Evolutionary conservation across 805 yeast species (phyloP), one percentile per base, ranked within the genome.

Genomic region (Metschnikowia gelsemii): DNA sequence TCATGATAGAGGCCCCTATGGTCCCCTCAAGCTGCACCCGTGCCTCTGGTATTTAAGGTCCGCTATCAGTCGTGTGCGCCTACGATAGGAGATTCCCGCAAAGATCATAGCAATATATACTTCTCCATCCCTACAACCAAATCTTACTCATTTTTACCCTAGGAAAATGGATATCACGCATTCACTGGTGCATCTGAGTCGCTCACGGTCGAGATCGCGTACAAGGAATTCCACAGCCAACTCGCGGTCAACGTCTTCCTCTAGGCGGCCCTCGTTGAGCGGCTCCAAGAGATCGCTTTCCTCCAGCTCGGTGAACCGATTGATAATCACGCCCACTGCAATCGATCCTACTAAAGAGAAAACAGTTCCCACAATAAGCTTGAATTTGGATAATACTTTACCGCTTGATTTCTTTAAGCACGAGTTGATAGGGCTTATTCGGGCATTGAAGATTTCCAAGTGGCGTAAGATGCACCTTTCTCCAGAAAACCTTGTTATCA

Each of bases 371-470:
- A 34, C 76, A 58, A 76, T 82, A 5, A 72, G 73, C 32, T 84
- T 80, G 9, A 68, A 68, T 2, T 64, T 90, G 35, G 96, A 90
- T 60, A 82, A 86, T 55, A 64, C 84, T 1, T 70, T 90, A 43
- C 97, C 97, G 0, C 54, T 70, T n/a, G 91, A 84, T 52, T 90
- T 87, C 60, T 83, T 91, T 63, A 84, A 85, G 56, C 85, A 84
- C 47, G 96, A 90, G 58, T 68, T 91, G 30, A 59, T 88, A 23
- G 75, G 81, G 2, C 69, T 87, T 26, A 59, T 83, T 24, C 82
- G 82, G 50, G 69, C 74, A 7, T 64, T 93, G 43, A 73, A 73
- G 41, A 79, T 93, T 31, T 76, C 87, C 24, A 83, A 84, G 61
- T 93, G 99, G 99, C 78, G 81, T 53, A 72, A 72, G 46, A 73